Conservation (phyloP, 164 flowering plant species). For the Cinnamomum micranthum region DNA sequence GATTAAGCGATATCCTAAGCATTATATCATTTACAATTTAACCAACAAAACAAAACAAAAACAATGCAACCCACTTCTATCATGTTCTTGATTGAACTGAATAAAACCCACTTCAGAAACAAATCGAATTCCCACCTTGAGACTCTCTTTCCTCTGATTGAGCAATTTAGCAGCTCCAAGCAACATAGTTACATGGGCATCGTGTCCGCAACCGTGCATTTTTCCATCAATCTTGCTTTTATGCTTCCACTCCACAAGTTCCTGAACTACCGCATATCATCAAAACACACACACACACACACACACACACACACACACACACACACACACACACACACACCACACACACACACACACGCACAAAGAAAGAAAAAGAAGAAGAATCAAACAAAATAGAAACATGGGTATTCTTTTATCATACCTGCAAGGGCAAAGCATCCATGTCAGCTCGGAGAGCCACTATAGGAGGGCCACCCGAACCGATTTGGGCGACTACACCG, state of each 20-base stretch:
- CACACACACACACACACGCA: no score
- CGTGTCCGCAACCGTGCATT: slow-evolving; percentile 93
- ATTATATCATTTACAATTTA: not conserved
- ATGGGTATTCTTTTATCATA: slow-evolving; percentile 6
- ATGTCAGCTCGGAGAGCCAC: slow-evolving; percentile 89
- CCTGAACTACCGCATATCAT: slow-evolving; percentile 28
- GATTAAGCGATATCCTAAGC: not conserved
- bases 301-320: no score
- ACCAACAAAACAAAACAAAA: not conserved
- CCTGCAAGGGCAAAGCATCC: slow-evolving; percentile 93
- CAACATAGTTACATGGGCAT: slow-evolving; percentile 79
- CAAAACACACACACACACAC: no score
- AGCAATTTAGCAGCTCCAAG: slow-evolving; percentile 90
- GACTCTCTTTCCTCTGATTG: slow-evolving; percentile 47
- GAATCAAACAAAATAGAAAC: not conserved
- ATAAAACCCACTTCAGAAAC: not conserved
- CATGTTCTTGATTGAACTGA: not conserved
- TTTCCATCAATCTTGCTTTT: slow-evolving; percentile 75
- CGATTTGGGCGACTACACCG: slow-evolving; percentile 70
- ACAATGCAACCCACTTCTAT: not conserved
- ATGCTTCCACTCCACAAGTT: slow-evolving; percentile 84
- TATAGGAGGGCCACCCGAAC: slow-evolving; percentile 58
- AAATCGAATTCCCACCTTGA: slow-evolving; percentile 41
- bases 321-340: no score
- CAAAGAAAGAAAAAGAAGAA: not conserved